A percentile compares a stretch with the other conserved stretches of the same genome.
Conservation (phyloP, 1,284 basidiomycete genomes). For the Trametes polyzona region DNA sequence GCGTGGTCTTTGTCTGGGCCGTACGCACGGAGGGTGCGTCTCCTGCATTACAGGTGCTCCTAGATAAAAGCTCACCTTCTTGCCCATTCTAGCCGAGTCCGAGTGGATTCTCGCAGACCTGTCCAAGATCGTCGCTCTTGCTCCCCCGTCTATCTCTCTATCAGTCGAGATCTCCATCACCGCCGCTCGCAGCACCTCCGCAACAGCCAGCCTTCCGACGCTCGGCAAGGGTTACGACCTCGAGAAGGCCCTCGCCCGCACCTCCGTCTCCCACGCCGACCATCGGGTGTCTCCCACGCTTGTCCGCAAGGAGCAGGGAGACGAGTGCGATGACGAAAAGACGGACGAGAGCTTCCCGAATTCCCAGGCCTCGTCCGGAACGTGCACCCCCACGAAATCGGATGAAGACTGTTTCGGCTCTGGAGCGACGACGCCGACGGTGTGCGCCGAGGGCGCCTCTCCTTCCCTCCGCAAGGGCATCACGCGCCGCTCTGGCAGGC, state of each 20-base stretch:
- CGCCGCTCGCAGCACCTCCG: background rate
- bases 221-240: constrained; percentile 11
- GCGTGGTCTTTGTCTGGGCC: constrained; percentile 47
- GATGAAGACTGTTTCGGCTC: background rate
- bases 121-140: constrained; percentile 14
- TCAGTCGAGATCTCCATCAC: constrained; percentile 25
- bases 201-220: background rate
- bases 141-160: constrained; percentile 21
- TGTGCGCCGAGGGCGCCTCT: background rate
- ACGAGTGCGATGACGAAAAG: background rate
- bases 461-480: background rate
- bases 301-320: background rate
- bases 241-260: constrained; percentile 4
- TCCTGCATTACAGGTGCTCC: no score
- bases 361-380: background rate
- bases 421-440: constrained; percentile 3
- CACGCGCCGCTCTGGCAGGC: constrained; percentile 7
- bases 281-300: background rate
- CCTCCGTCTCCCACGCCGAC: background rate
- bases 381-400: constrained; percentile 9
- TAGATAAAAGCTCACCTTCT: background rate
- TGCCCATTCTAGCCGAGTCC: constrained; percentile 23
- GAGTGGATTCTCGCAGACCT: constrained; percentile 27
- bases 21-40: constrained; percentile 42
- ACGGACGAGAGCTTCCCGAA: background rate